Evolutionary conservation across 306 rosid genomes (phyloP), one percentile per base, ranked within the genome.

Genomic region (Notholithocarpus densiflorus): DNA sequence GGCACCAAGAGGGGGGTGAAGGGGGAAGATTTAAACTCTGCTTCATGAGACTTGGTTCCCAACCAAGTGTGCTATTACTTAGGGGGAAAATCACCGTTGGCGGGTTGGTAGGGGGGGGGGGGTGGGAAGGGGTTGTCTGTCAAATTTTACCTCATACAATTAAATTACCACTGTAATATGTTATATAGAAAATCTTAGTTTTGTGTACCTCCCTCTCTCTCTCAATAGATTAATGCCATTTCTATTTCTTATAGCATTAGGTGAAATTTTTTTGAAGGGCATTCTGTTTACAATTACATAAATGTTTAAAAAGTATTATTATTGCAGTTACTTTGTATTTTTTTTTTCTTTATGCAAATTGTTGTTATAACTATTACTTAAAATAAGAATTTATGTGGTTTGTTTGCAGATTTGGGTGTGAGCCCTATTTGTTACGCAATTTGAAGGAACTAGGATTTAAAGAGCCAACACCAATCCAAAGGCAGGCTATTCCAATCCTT

Each of bases 401-500:
- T 83, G 52, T 76, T 79, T 68, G 18, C 83, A 95, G 99, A 83
- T 90, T 73, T 61, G 92, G 87, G 21, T 91, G 99, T 72, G 84
- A 82, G 18, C 71, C 87, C 14, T 90, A 90, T 82, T 68, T 95
- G 55, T 73, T 91, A 78, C 77, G 74, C 65, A 95, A 95, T 83
- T 82, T 95, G 65, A 88, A 82, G 34, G 90, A 89, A 73, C 96
- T 91, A 20, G 96, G 97, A 85, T 91, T 93, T 79, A 87, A 74
- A 79, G 98, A 95, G 68, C 98, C 96, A 59, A 95, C 99, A 5
- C 94, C 99, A 68, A 93, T 95, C 81, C 99, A 95, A 88, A 87
- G 91, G 87, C 99, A 95, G 96, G 94, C 99, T 85, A 93, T 95
- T 72, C 98, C 99, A 45, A 87, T 93, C 75, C 97, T 95, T 69